Conservation (phyloP, 495 filamentous ascomycete genomes). For the Neurospora sp. region DNA sequence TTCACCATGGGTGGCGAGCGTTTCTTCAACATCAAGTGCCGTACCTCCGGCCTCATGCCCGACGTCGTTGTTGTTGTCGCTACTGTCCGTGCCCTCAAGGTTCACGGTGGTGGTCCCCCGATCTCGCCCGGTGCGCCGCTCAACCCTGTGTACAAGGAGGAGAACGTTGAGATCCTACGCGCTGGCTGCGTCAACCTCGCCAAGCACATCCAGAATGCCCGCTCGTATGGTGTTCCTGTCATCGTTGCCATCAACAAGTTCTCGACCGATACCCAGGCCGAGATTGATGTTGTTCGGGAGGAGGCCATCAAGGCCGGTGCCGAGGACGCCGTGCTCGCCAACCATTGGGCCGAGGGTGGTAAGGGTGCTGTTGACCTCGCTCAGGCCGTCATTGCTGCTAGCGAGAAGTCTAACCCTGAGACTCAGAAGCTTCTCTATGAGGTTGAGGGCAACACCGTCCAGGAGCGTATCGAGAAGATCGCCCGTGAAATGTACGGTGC, state of each 20-base stretch:
- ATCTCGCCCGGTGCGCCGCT: slow-evolving; percentile 79
- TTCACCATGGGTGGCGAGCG: slow-evolving; percentile 99
- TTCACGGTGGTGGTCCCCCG: slow-evolving; percentile 88
- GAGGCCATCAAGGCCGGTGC: slow-evolving; percentile 89
- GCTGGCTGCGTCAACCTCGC: slow-evolving; percentile 86
- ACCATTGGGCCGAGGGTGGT: slow-evolving; percentile 96
- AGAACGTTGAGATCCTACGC: slow-evolving; percentile 84
- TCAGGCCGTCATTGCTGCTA: slow-evolving; percentile 72
- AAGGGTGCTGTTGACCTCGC: slow-evolving; percentile 85
- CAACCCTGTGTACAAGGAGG: slow-evolving; percentile 75
- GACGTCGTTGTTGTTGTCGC: slow-evolving; percentile 93
- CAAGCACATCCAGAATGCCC: slow-evolving; percentile 88
- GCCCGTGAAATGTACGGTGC: slow-evolving; percentile 91
- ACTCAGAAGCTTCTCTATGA: slow-evolving; percentile 83
- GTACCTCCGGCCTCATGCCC: slow-evolving; percentile 81
- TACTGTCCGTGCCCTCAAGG: slow-evolving; percentile 90
- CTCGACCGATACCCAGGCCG: slow-evolving; percentile 84
- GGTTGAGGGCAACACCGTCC: slow-evolving; percentile 60
- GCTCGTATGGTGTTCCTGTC: slow-evolving; percentile 83
- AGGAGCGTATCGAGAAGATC: slow-evolving; percentile 87
- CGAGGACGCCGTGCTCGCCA: slow-evolving; percentile 84
- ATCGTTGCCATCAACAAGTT: slow-evolving; percentile 97
- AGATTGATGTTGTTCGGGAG: slow-evolving; percentile 78
- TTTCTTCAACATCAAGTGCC: slow-evolving; percentile 99
- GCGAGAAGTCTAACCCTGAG: slow-evolving; percentile 60